These are phyloP conservation scores for Colletotrichum chlorophyti DNA, from an alignment of 2,329 filamentous ascomycete genomes.

Conservation along the genomic window DNA sequence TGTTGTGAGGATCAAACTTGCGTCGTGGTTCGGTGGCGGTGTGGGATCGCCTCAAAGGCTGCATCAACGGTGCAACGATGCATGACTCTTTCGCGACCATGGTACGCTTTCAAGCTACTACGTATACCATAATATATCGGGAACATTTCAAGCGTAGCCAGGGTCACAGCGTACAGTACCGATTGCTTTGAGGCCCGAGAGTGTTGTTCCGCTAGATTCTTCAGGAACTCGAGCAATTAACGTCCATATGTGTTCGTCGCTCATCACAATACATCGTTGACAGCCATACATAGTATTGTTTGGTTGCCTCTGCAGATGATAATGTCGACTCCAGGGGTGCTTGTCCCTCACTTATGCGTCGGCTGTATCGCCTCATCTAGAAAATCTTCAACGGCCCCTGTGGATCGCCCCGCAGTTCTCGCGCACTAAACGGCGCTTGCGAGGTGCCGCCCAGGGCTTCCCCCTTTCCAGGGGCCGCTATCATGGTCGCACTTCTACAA, in stretches of 20 bases:
- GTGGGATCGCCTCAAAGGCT: background rate
- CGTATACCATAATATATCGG: no score
- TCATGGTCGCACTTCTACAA: background rate
- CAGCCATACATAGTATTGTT: no score
- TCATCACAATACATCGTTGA: no score
- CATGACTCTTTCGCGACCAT: background rate
- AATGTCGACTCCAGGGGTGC: no score
- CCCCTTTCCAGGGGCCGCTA: slow-evolving; percentile 2
- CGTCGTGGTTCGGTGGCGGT: background rate
- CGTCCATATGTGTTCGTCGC: no score
- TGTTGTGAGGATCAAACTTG: background rate
- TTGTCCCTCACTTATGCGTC: background rate
- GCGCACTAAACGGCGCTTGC: background rate
- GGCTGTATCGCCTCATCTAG: background rate
- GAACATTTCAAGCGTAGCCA: no score
- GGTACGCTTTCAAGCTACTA: no score
- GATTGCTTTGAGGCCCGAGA: no score
- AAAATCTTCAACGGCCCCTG: slow-evolving; percentile 4
- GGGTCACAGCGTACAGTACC: no score
- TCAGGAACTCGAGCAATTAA: no score
- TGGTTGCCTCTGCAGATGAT: no score
- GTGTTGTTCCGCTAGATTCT: no score
- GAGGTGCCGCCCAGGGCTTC: background rate
- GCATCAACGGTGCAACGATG: background rate
- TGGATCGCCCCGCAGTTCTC: slow-evolving; percentile 2